A percentile compares a stretch with the other conserved stretches of the same genome.
Conservation (phyloP, 2,329 filamentous ascomycete species). For the Dissoconium aciculare region DNA sequence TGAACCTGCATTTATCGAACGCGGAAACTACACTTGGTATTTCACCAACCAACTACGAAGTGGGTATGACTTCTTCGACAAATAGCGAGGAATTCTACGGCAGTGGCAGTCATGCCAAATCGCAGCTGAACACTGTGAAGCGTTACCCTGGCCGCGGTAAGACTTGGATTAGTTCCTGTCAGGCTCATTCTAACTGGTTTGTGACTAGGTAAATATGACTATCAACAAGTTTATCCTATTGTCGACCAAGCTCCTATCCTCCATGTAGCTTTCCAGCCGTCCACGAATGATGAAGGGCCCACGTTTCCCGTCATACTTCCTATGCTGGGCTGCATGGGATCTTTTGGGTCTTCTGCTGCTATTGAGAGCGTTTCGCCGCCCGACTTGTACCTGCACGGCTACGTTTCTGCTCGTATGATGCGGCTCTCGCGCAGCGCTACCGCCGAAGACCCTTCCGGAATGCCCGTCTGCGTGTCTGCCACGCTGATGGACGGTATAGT, state of each 20-base stretch:
- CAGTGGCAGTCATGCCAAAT: no score
- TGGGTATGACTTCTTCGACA: no score
- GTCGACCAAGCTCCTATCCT: not conserved
- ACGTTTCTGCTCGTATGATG: not conserved
- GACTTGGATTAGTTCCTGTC: no score
- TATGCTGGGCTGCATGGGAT: constrained; percentile 1
- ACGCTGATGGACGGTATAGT: not conserved
- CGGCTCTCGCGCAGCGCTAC: not conserved
- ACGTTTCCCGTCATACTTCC: not conserved
- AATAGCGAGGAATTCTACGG: no score
- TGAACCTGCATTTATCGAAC: no score
- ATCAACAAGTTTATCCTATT: not conserved
- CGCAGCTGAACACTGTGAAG: no score
- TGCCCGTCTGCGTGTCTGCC: not conserved
- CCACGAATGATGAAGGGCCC: not conserved
- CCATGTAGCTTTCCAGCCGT: not conserved
- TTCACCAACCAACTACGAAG: no score
- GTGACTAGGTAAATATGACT: constrained; percentile 1
- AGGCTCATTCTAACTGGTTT: no score
- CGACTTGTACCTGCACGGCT: not conserved
- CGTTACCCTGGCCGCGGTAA: no score
- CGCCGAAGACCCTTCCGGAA: not conserved
- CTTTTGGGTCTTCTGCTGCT: not conserved
- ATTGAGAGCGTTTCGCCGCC: not conserved
- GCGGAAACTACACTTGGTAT: no score